Evolutionary conservation across 192 early-diverging fungal genomes (phyloP).

Genomic region (Coemansia umbellata): DNA sequence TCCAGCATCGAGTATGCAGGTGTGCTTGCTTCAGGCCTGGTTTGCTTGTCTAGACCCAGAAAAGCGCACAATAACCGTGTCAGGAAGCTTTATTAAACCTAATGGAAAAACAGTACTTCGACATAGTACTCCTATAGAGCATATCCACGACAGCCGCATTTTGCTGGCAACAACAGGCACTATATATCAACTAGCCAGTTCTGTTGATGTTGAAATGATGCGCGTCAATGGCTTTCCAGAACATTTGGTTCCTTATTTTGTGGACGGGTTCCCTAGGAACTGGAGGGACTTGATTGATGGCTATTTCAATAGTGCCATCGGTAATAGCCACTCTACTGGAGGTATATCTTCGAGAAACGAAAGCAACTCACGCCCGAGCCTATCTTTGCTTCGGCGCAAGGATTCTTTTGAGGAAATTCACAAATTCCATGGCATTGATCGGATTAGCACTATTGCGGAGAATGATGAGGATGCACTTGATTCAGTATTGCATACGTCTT

Average conservation of each 20-base stretch:
- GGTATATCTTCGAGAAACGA: background rate
- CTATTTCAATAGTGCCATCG: background rate
- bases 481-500: background rate
- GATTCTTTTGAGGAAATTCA: conserved; percentile 6
- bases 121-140: conserved; percentile 25
- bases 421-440: background rate
- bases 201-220: conserved; percentile 27
- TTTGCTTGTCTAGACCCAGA: conserved; percentile 13
- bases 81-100: conserved; percentile 19
- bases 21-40: conserved; percentile 19
- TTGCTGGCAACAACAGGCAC: conserved; percentile 21
- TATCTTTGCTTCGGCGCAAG: background rate
- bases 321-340: background rate
- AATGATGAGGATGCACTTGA: background rate
- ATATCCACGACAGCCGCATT: conserved; percentile 4
- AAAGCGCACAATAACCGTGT: conserved; percentile 19
- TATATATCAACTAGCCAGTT: conserved; percentile 21
- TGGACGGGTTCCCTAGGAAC: conserved; percentile 25
- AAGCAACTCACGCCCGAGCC: background rate
- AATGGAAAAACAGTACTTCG: conserved; percentile 20
- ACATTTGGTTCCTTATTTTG: conserved; percentile 19
- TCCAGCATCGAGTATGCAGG: background rate
- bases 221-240: conserved; percentile 31
- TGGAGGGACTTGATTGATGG: conserved; percentile 25
- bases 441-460: conserved; percentile 2